A percentile compares a stretch with the other conserved stretches of the same genome.
phyloP scores from a whole-genome alignment of 169 alveolate genomes.

The Cryptosporidium xiaoi region DNA sequence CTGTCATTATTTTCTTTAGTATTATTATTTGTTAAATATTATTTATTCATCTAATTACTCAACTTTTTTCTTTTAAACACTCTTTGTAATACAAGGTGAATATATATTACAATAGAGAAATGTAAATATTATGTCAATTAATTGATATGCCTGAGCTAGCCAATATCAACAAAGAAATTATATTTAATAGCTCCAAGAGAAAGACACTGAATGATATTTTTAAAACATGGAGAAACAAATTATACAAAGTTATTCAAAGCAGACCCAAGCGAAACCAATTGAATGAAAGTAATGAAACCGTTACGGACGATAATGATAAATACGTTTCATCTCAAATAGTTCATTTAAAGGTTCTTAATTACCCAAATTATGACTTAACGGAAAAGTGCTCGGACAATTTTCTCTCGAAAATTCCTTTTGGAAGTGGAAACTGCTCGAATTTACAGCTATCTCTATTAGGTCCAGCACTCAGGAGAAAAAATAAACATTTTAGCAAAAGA shows the following conservation, averaged over 20 bases:
- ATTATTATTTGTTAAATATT: too few species aligned
- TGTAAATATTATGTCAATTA: not conserved
- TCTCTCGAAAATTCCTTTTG: not conserved
- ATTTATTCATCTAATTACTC: too few species aligned
- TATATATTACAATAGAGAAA: not conserved
- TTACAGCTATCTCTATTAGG: not conserved
- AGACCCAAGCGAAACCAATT: not conserved
- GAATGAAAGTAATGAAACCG: not conserved
- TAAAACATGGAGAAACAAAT: not conserved
- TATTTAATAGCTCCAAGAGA: not conserved
- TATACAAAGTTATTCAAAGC: not conserved
- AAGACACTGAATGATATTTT: slow-evolving; percentile 1
- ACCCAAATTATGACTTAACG: too few species aligned
- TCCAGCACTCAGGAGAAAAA: slow-evolving; percentile 1
- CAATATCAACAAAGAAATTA: slow-evolving; percentile 4
- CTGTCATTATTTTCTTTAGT: too few species aligned
- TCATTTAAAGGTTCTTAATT: not conserved
- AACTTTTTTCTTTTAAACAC: not conserved
- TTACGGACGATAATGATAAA: not conserved
- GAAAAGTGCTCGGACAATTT: too few species aligned
- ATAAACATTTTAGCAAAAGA: not conserved
- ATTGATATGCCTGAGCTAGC: slow-evolving; percentile 20
- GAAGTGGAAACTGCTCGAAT: not conserved
- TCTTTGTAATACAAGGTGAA: slow-evolving; percentile 10
- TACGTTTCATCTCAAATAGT: not conserved